phyloP scores from a whole-genome alignment of 139 green algal genomes.

The Volvox reticuliferus region DNA sequence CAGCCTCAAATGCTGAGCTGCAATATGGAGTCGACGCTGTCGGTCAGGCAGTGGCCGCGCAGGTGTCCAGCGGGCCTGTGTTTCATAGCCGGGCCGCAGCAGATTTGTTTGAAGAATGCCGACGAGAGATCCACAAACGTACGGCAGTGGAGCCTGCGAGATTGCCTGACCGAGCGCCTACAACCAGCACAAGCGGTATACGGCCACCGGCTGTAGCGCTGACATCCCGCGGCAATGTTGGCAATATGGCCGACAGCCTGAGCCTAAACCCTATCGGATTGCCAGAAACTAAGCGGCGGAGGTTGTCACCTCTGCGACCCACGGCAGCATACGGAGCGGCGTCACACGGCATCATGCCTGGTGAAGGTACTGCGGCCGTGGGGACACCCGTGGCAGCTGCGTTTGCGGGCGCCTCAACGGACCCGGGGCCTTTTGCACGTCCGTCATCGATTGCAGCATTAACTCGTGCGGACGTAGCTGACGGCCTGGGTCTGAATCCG shows the following conservation, averaged over 20 bases:
- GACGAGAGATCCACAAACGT: conserved; percentile 26
- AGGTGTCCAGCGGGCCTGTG: neutral
- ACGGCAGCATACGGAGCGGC: neutral
- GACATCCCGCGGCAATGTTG: neutral
- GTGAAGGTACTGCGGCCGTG: neutral
- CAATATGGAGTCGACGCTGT: too few relatives aligned
- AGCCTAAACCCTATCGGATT: neutral
- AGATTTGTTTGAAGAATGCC: neutral
- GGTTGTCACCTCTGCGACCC: neutral
- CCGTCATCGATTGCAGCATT: neutral
- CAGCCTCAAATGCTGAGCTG: too few relatives aligned
- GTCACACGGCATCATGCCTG: neutral
- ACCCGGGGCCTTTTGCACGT: neutral
- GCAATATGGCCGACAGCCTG: neutral
- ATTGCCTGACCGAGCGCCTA: neutral
- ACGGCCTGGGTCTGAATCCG: conserved; percentile 2
- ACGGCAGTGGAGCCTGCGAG: neutral
- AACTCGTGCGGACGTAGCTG: neutral
- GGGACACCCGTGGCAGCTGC: neutral
- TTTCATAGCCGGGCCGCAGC: conserved; percentile 4
- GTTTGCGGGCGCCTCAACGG: too few relatives aligned
- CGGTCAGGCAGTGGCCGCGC: too few relatives aligned
- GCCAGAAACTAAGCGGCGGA: neutral
- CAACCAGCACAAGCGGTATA: neutral
- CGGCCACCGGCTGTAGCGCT: neutral